Evolutionary conservation across 2,329 filamentous ascomycete species (phyloP), one percentile per base, ranked within the genome.

Genomic region (Aureobasidium pullulans): DNA sequence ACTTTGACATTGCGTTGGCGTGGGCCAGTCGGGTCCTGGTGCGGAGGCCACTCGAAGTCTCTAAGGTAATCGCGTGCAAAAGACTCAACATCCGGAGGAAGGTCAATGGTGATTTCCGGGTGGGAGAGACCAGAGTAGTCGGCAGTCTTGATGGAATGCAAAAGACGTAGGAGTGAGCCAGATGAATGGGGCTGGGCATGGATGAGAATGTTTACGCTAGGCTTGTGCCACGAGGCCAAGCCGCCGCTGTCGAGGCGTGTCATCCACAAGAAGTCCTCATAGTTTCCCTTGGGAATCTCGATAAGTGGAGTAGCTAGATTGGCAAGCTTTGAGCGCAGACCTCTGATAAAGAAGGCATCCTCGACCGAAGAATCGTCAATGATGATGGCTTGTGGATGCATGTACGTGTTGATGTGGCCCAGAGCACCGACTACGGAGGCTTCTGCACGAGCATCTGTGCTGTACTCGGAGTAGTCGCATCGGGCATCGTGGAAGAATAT

Each of bases 61-160:
- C 81, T 73, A 6, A 96, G 71, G 57, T 85, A 90, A 13, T 75
- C 74, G 54, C 83, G 78, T 5, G 89, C 82, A 2, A 84, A 78
- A 3, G 77, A 71, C 65, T 96, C 90, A 16, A 92, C 76, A 32
- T 83, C 75, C 31, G 83, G 76, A 0, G 92, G 90, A 7, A 99
- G 78, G 69, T 97, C 92, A 52, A 97, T 84, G 2, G 88, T 96
- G 48, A 99, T 76, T 62, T 88, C 85, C 3, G 92, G 92, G 1
- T 82, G 75, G 1, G 81, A 76, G 43, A 87, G 77, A 0, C 87
- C 86, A 48, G 84, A 81, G 69, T 91, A 93, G 69, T 96, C 90
- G 5, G 89, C 90, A 7, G 77, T 76, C 62, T 82, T 78, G 29
- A 99, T 79, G 4, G 91, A 96, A 61, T 82, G 81, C 4, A 99